A percentile compares a stretch with the other conserved stretches of the same genome.
Conservation (phyloP, 345 rosid species). For the Excoecaria cochinchinensis region DNA sequence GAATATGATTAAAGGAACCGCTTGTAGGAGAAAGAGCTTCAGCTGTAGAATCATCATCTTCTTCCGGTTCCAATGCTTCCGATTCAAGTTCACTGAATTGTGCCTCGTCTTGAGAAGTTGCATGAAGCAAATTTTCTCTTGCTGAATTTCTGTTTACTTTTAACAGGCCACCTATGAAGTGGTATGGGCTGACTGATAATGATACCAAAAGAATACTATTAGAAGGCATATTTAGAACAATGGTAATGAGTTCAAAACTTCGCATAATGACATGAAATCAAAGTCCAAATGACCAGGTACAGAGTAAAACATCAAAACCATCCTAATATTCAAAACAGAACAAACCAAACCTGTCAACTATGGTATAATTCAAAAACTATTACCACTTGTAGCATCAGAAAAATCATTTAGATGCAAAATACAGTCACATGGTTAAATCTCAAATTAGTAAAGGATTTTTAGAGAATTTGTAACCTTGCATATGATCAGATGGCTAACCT, state of each 20-base stretch:
- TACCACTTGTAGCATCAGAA: background rate
- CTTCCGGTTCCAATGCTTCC: conserved; percentile 36
- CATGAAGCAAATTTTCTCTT: conserved; percentile 35
- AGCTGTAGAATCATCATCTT: conserved; percentile 24
- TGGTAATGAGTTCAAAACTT: background rate
- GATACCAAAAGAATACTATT: conserved; percentile 24
- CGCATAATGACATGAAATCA: background rate
- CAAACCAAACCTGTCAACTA: conserved; percentile 6
- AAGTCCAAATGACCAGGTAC: conserved; percentile 14
- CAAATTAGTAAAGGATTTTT: background rate
- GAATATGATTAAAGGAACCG: conserved; percentile 37
- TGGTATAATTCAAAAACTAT: background rate
- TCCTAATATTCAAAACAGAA: conserved; percentile 8
- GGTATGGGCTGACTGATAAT: conserved; percentile 34
- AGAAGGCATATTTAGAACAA: conserved; percentile 11
- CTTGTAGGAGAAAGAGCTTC: conserved; percentile 40
- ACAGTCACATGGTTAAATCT: background rate
- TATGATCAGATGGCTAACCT: conserved; percentile 39
- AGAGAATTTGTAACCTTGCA: conserved; percentile 4
- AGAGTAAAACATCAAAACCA: background rate
- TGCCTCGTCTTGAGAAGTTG: conserved; percentile 47
- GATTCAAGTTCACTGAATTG: conserved; percentile 37
- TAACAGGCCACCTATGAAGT: conserved; percentile 24
- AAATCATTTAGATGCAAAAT: conserved; percentile 4
- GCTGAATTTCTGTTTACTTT: conserved; percentile 32